Evolutionary conservation across 2,329 filamentous ascomycete genomes (phyloP).

Genomic region (Tympanopsis confertula): DNA sequence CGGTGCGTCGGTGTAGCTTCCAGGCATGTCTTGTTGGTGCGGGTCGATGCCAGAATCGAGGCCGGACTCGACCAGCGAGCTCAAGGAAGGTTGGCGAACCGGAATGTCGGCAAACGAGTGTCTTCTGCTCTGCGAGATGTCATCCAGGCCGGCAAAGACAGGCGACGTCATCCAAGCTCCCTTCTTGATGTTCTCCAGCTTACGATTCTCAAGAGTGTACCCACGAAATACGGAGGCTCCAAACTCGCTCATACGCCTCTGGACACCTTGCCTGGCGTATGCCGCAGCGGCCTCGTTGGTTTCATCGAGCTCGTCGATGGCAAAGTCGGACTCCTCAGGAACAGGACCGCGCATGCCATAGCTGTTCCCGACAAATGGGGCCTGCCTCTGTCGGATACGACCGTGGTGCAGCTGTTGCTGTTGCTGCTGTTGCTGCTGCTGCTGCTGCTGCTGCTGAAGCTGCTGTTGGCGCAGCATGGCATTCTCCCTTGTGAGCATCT

Average conservation of each 20-base stretch:
- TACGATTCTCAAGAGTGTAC: conserved; percentile 36
- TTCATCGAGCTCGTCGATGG: conserved; percentile 63
- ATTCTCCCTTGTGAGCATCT: conserved; percentile 50
- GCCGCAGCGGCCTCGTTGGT: conserved; percentile 37
- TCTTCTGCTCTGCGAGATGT: conserved; percentile 62
- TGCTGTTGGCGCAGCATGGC: conserved; percentile 46
- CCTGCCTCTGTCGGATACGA: conserved; percentile 40
- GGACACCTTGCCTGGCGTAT: conserved; percentile 29
- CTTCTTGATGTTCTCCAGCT: conserved; percentile 54
- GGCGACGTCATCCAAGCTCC: conserved; percentile 62
- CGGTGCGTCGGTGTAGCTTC: conserved; percentile 27
- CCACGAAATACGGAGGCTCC: conserved; percentile 31
- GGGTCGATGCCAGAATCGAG: conserved; percentile 31
- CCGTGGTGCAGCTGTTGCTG: conserved; percentile 38
- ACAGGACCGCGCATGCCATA: conserved; percentile 48
- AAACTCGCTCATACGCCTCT: conserved; percentile 46
- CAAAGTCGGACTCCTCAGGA: conserved; percentile 57
- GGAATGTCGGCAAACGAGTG: conserved; percentile 69
- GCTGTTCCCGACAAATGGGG: conserved; percentile 40
- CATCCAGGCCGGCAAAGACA: conserved; percentile 49
- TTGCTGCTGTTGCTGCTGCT: conserved; percentile 14
- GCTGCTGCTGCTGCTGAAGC: conserved; percentile 14
- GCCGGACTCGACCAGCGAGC: conserved; percentile 41
- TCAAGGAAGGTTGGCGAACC: conserved; percentile 51
- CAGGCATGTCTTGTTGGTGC: conserved; percentile 28